phyloP scores from a whole-genome alignment of 208 protist species.

The Angomonas deanei region DNA sequence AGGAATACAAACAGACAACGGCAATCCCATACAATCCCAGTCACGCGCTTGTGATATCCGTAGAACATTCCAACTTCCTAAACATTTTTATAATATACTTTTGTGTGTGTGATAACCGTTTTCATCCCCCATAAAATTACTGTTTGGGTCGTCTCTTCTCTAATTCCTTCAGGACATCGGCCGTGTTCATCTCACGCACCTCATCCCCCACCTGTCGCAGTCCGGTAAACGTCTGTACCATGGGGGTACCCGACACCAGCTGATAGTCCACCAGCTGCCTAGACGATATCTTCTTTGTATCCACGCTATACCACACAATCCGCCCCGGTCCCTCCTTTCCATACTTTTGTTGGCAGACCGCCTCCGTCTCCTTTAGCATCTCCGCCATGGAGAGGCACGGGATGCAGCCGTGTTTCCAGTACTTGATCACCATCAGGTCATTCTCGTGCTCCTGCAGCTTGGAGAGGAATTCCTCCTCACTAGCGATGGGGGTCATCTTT shows the following conservation, averaged over 20 bases:
- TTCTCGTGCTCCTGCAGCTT: constrained; percentile 84
- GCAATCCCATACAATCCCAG: background rate
- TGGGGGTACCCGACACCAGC: constrained; percentile 85
- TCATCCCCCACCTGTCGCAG: constrained; percentile 83
- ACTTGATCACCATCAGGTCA: constrained; percentile 90
- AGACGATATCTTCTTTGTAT: constrained; percentile 68
- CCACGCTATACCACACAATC: constrained; percentile 86
- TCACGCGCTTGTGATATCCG: too few relatives aligned
- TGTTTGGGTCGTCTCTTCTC: constrained; percentile 29
- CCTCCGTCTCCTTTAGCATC: constrained; percentile 86
- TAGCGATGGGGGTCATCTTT: constrained; percentile 74
- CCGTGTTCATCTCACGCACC: constrained; percentile 70
- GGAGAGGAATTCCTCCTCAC: constrained; percentile 79
- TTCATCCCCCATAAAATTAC: too few relatives aligned
- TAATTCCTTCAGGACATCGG: constrained; percentile 79
- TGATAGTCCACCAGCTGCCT: constrained; percentile 79
- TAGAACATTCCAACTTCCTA: too few relatives aligned
- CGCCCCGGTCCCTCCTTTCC: constrained; percentile 4
- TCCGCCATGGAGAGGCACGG: constrained; percentile 87
- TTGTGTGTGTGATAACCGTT: too few relatives aligned
- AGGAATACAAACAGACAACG: background rate
- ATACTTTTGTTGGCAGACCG: constrained; percentile 20
- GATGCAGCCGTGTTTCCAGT: constrained; percentile 91
- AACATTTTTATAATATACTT: background rate
- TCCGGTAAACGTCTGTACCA: constrained; percentile 83